phyloP scores from a whole-genome alignment of 176 grass and related monocot species.

The Triticum monococcum region DNA sequence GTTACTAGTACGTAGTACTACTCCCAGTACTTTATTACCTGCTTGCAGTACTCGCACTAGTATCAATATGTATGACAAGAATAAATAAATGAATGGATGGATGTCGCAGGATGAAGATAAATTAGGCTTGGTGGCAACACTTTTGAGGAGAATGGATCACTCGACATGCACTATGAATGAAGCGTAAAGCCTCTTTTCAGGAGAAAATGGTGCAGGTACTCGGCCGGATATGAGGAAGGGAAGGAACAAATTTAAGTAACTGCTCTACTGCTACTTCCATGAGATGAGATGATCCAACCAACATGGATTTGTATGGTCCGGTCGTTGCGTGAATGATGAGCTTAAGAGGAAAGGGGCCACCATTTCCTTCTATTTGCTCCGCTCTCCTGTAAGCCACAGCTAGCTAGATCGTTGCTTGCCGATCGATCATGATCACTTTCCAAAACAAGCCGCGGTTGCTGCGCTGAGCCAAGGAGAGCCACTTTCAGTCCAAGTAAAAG shows the following conservation, averaged over 20 bases:
- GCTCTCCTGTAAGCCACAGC: background rate
- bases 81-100: background rate
- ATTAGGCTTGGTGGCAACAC: background rate
- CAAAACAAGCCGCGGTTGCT: background rate
- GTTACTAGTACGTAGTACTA: no score
- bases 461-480: background rate
- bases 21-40: no score
- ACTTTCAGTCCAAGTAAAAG: background rate
- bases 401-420: background rate
- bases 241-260: background rate
- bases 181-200: slow-evolving; percentile 1
- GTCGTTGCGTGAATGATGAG: slow-evolving; percentile 31
- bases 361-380: background rate
- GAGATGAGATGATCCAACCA: no score
- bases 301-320: no score
- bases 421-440: background rate
- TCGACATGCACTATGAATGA: background rate
- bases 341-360: background rate
- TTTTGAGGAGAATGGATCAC: background rate
- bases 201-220: background rate
- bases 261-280: no score
- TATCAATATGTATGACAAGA: background rate
- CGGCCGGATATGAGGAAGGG: background rate
- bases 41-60: no score
- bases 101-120: background rate